Base-by-base conservation (phyloP, 768 basidiomycete species). In the Lactarius sp. region DNA sequence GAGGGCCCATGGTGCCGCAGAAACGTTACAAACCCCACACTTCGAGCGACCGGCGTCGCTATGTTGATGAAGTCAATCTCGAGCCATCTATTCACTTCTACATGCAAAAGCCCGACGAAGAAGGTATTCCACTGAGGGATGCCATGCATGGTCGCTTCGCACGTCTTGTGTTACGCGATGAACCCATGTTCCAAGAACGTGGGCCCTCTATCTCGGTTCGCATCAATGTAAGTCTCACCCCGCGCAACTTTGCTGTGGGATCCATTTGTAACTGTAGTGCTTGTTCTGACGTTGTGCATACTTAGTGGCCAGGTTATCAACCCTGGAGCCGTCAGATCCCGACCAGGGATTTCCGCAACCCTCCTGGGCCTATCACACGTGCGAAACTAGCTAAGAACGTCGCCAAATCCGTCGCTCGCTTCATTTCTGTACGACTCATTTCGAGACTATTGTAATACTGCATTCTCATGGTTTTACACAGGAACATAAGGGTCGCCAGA, bases 261-360 rank as follows among this genome's bases (percentile, higher is more conserved):
- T 53, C 37, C 33, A 1, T 47, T 61, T 60, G 22, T 64, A 18
- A 16, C 34, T 46, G 46, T 51, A 27, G 16, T 50, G 46, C 50
- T 16, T 41, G 60, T 62, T 52, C 62, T 67, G 64, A 67, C 33
- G 49, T 14, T 22, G 18, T 50, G 16, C 47, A 41, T 13, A 12
- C 22, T 37, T 64, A 91, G 89, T 92, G 90, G 90, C 88, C 88
- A 5, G 88, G 90, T 1, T 91, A 91, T 68, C 76, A 83, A 36
- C 80, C 83, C 52, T 92, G 88, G 88, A 87, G 85, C 60, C 81
- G 87, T 60, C 90, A 92, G 71, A 91, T 92, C 64, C 90, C 90
- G 8, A 91, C 89, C 1, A 84, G 85, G 72, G 89, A 92, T 73
- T 92, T 90, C 71, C 81, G 83, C 44, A 90, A 83, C 66, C 88